Evolutionary conservation across 345 rosid genomes (phyloP).

Genomic region (Reutealis trisperma): DNA sequence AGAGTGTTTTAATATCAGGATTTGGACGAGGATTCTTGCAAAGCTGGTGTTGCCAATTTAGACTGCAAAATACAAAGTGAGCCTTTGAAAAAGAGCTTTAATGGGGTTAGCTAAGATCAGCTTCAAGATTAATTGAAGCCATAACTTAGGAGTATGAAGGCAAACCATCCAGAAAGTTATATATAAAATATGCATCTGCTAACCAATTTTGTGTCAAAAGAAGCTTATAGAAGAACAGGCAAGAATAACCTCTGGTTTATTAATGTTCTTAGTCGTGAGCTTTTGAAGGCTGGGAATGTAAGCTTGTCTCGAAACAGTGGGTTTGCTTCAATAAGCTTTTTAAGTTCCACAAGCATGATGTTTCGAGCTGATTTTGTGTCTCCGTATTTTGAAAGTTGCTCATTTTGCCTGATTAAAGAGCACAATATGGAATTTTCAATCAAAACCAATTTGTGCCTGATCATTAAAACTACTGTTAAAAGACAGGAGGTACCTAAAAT

Average conservation of each 20-base stretch:
- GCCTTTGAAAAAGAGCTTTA: conserved; percentile 12
- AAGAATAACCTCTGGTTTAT: conserved; percentile 78
- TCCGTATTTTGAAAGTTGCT: conserved; percentile 82
- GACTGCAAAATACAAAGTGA: conserved; percentile 46
- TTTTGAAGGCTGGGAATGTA: conserved; percentile 59
- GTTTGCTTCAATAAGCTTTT: conserved; percentile 77
- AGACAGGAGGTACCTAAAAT: conserved; percentile 59
- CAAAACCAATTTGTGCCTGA: conserved; percentile 6
- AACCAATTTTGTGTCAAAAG: not conserved
- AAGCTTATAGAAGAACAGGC: conserved; percentile 8
- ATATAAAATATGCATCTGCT: not conserved
- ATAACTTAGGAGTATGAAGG: not conserved
- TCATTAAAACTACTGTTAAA: not conserved
- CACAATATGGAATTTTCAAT: conserved; percentile 8
- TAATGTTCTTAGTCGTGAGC: conserved; percentile 74
- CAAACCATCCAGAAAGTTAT: not conserved
- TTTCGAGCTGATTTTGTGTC: conserved; percentile 74
- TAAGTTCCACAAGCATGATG: conserved; percentile 68
- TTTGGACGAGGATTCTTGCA: conserved; percentile 91
- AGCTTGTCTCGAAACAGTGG: conserved; percentile 81
- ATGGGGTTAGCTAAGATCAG: not conserved
- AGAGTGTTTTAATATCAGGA: conserved; percentile 90
- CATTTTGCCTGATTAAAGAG: conserved; percentile 58
- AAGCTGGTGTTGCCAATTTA: conserved; percentile 96
- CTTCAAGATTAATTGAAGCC: not conserved